Base-by-base conservation (phyloP, 108 stramenopile species). In the Mediolabrus comicus region DNA sequence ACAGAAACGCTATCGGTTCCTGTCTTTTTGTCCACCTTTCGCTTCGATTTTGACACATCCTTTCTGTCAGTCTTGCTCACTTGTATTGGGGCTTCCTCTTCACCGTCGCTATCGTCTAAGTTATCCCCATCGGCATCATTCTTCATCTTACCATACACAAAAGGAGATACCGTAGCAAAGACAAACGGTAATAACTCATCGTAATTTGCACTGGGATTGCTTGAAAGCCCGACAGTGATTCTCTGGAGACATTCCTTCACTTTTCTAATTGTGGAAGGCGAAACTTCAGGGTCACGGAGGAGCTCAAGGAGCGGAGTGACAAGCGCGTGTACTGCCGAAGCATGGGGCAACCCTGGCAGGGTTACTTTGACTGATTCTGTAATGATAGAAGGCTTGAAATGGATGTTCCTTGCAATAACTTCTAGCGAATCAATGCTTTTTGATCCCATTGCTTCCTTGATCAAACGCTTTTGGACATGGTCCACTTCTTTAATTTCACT, bases 401-500 rank as follows among this genome's bases (percentile, higher is more conserved):
- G 19, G 24, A 93, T 72, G 53, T 83, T 70, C 38, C 65, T 70
- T 9, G 82, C 78, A 31, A 92, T 83, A 28, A 92, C 81, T 81
- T 95, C 96, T 34, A 94, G 46, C 11, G 87, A 91, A 70, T 94
- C 82, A 28, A 83, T 75, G 56, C 92, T 89, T 56, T 93, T 93
- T 32, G 83, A 81, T 24, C 95, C 95, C 55, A 80, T 84, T 17
- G 95, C 95, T 65, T 96, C 95, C 67, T 96, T 92, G 43, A 96
- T 88, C 43, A 87, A 79, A 3, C 89, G 80, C n/a, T 87, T 92
- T 51, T 80, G 80, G 3, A 80, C 87, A 39, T 81, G 70, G 68
- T 89, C 67, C 30, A 72, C 87, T 65, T 91, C 91, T 51, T 86
- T 86, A 35, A 92, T 82, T 65, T 96, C 95, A 58, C 87, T 86